Evolutionary conservation across 1,139 yeast species (phyloP), one percentile per base, ranked within the genome.

Genomic region (Insectozyma bohioensis): DNA sequence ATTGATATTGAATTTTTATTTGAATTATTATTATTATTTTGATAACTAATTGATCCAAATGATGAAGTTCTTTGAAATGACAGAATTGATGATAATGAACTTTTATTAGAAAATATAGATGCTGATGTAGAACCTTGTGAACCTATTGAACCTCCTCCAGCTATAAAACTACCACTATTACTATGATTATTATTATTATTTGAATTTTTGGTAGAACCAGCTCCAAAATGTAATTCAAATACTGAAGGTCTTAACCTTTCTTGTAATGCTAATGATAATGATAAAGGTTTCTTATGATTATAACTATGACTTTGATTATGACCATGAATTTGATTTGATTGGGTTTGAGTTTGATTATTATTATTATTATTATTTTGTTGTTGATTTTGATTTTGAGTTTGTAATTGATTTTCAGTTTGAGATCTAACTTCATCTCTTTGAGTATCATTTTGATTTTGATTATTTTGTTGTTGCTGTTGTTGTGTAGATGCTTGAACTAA

Each of bases 221-320:
- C 16, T 20, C 52, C 52, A 26, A 45, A 43, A 40, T 69, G 68
- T 24, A 67, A 46, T 41, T 71, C 76, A 24, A 65, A 48, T 26
- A 71, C 51, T 2, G 75, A 67, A 0, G 75, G 75, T 33, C 76
- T 56, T 28, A 70, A 44, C 28, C 56, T 52, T 20, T 67, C 68
- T 13, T 52, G 58, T 19, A 54, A 29, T 8, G 54, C 36, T 20
- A 45, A 41, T 2, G 56, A 53, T 6, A 45, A 39, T 27, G 48
- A 36, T 13, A 55, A 49, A 2, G 58, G 54, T 31, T 47, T 54
- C 33, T 46, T 52, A n/a, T n/a, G n/a, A n/a, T n/a, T n/a, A n/a
- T n/a, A n/a, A n/a, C n/a, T n/a, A n/a, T n/a, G n/a, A n/a, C n/a
- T n/a, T n/a, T n/a, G n/a, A n/a, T n/a, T n/a, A n/a, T n/a, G n/a